Evolutionary conservation across 2,329 filamentous ascomycete species (phyloP), one percentile per base, ranked within the genome.

Genomic region (Stemphylium beticola): DNA sequence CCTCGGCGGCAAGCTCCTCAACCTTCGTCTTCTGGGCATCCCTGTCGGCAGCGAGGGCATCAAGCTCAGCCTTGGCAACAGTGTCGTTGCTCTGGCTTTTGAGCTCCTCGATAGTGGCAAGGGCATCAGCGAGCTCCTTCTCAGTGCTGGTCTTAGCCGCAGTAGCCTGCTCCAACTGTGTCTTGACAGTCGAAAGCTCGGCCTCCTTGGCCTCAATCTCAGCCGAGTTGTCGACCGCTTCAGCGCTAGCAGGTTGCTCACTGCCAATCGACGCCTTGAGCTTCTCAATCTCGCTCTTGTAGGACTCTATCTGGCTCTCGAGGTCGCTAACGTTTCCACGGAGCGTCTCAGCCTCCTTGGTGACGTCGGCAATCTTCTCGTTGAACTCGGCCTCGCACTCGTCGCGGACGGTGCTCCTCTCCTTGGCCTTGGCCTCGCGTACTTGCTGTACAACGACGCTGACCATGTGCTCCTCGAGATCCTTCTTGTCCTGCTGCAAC

Each of bases 401-500:
- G 7, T 72, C 71, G 42, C 62, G 67, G n/a, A 76, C 73, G 18
- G 64, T 64, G 44, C 62, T 68, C 18, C 74, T 59, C 61, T 76
- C 74, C 58, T 73, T 72, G 37, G 67, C 66, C 54, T 74, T 75
- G 18, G 74, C 74, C 46, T 77, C 74, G 41, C 70, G 73, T 14
- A 77, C 73, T 53, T 76, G 74, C 58, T 77, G 73, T 37, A 77
- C 74, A 32, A 77, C 73, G 15, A 76, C 73, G 34, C 70, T 74
- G 40, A 77, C 74, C 74, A 77, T 76, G 62, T 77, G 74, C 59
- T 76, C 74, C 61, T 76, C 74, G 6, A 76, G 61, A 20, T 72
- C 69, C 61, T 72, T 72, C 65, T 76, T 77, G 53, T 76, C 73
- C 57, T 70, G 66, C 54, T 71, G 57, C 24, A 72, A 64, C 0